phyloP scores from a whole-genome alignment of 306 rosid species.

The Amphicarpaea edgeworthii region DNA sequence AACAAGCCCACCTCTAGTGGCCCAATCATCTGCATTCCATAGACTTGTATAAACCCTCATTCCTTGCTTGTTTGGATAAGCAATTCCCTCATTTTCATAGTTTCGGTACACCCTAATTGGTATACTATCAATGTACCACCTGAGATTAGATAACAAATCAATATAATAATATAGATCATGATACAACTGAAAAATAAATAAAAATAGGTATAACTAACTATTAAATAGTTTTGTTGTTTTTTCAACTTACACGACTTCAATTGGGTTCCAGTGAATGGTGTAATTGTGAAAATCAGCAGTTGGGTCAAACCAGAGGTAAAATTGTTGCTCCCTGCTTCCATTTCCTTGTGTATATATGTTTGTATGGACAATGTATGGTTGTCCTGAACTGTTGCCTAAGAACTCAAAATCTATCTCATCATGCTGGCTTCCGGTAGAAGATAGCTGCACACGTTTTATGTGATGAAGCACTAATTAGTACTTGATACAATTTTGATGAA shows the following conservation, averaged over 20 bases:
- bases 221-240: neutral
- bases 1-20: slow-evolving; percentile 79
- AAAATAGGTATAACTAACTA: neutral
- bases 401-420: slow-evolving; percentile 96
- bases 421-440: slow-evolving; percentile 73
- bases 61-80: slow-evolving; percentile 81
- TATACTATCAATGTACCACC: slow-evolving; percentile 80
- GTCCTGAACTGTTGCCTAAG: slow-evolving; percentile 82
- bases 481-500: neutral
- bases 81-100: slow-evolving; percentile 64
- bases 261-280: slow-evolving; percentile 92
- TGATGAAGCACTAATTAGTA: slow-evolving; percentile 36
- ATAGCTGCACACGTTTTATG: slow-evolving; percentile 59
- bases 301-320: slow-evolving; percentile 92
- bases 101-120: slow-evolving; percentile 83
- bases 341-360: slow-evolving; percentile 70
- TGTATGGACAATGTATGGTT: slow-evolving; percentile 85
- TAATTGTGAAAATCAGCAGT: slow-evolving; percentile 82
- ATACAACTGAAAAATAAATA: neutral
- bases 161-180: neutral
- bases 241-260: slow-evolving; percentile 71
- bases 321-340: slow-evolving; percentile 86
- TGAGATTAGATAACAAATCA: slow-evolving; percentile 43
- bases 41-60: slow-evolving; percentile 74
- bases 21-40: slow-evolving; percentile 88